Conservation (phyloP, 2,329 filamentous ascomycete genomes). For the Alternaria tenuissima region DNA sequence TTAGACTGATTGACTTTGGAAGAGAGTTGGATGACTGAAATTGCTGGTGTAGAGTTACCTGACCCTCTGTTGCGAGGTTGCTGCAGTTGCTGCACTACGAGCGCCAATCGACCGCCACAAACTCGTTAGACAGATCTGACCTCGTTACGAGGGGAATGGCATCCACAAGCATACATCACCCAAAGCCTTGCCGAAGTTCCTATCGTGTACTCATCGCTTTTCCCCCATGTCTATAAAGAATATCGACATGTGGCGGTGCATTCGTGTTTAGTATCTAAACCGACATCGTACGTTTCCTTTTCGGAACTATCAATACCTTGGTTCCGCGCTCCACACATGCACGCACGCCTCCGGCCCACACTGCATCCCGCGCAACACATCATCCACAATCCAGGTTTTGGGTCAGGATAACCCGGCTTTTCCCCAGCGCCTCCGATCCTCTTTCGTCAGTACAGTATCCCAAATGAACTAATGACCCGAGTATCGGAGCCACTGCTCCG, state of each 20-base stretch:
- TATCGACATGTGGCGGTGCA: constrained; percentile 18
- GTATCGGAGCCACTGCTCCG: constrained; percentile 2
- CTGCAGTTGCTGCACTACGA: not conserved
- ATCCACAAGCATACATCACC: not conserved
- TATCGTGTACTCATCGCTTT: not conserved
- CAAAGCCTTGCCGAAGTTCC: constrained; percentile 1
- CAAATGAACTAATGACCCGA: constrained; percentile 1
- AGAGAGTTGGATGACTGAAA: constrained; percentile 49
- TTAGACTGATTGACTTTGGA: constrained; percentile 64
- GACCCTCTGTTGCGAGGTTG: not conserved
- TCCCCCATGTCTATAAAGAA: not conserved
- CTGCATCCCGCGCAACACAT: constrained; percentile 7
- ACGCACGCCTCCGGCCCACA: constrained; percentile 9
- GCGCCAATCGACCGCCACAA: not conserved
- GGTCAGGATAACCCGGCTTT: constrained; percentile 10
- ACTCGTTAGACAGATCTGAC: not conserved
- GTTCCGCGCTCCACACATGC: constrained; percentile 5
- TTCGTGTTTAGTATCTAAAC: not conserved
- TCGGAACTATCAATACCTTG: constrained; percentile 8
- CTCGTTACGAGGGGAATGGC: not conserved
- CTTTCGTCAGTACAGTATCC: constrained; percentile 2
- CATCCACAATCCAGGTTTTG: constrained; percentile 5
- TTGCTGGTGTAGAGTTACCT: not conserved
- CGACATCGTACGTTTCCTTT: constrained; percentile 4
- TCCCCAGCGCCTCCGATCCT: not conserved